Evolutionary conservation across 2,329 filamentous ascomycete genomes (phyloP).

Genomic region (Incumbomyces lentus): DNA sequence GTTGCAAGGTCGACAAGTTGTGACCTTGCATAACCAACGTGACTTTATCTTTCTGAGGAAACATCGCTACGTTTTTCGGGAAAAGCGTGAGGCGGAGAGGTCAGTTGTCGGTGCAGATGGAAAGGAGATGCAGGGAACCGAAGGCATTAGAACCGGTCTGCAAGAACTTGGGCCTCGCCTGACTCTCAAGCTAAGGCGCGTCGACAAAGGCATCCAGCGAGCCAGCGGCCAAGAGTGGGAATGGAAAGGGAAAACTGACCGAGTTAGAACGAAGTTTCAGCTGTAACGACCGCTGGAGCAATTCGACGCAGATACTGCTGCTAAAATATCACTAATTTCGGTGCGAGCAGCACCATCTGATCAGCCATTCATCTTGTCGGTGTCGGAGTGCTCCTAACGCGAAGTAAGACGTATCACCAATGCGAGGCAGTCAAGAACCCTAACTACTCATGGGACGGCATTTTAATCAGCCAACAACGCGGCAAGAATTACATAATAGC

Average conservation of each 20-base stretch:
- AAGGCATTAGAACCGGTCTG: conserved; percentile 73
- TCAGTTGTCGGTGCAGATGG: conserved; percentile 72
- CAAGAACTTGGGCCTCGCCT: conserved; percentile 81
- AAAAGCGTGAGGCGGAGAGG: conserved; percentile 80
- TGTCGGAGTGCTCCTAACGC: no score
- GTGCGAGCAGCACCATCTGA: no score
- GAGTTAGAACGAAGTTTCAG: conserved; percentile 85
- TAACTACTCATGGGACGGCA: no score
- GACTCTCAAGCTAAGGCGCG: conserved; percentile 77
- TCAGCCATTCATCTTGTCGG: no score
- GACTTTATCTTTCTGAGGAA: conserved; percentile 91
- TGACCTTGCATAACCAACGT: conserved; percentile 88
- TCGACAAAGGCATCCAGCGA: conserved; percentile 78
- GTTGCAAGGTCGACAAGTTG: conserved; percentile 73
- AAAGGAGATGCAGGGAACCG: conserved; percentile 70
- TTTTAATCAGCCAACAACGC: no score
- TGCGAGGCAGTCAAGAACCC: no score
- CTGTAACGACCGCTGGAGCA: conserved; percentile 42
- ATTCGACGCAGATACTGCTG: no score
- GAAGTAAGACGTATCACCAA: no score
- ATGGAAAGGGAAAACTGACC: conserved; percentile 94
- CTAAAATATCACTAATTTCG: no score
- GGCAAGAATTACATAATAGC: no score
- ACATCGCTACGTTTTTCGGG: conserved; percentile 85
- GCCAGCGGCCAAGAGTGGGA: conserved; percentile 79